Percentiles rank a stretch among this genome's conserved stretches.
Conservation (phyloP, 179 eudicot genomes). For the Patellifolia procumbens region DNA sequence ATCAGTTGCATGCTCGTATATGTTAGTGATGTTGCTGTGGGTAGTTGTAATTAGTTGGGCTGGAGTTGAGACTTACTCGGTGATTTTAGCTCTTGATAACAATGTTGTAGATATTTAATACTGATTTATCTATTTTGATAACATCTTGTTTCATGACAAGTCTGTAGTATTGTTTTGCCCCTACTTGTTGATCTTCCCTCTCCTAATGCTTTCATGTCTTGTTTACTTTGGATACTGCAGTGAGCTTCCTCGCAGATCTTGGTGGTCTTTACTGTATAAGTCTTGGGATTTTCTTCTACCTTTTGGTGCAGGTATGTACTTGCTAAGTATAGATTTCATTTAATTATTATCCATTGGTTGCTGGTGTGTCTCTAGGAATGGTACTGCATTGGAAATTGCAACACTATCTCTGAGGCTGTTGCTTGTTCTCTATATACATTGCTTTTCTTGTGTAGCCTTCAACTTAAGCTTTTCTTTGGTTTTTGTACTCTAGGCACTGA, state of each 20-base stretch:
- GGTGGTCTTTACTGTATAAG: constrained; percentile 93
- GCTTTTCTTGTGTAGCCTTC: constrained; percentile 2
- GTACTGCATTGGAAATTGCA: neutral
- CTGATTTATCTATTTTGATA: neutral
- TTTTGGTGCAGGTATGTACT: constrained; percentile 81
- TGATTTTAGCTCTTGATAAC: neutral
- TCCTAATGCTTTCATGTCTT: constrained; percentile 25
- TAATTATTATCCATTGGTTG: neutral
- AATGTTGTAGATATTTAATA: neutral
- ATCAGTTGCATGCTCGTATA: neutral
- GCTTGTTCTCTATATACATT: neutral
- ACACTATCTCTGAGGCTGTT: neutral
- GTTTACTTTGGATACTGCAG: constrained; percentile 62
- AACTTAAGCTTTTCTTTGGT: neutral
- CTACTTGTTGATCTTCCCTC: neutral
- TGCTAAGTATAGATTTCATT: constrained; percentile 10
- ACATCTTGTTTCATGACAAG: constrained; percentile 1
- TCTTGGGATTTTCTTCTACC: constrained; percentile 79
- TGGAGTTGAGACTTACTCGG: neutral
- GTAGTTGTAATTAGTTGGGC: neutral
- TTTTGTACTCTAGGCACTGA: neutral
- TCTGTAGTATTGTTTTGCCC: neutral
- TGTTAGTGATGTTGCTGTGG: constrained; percentile 2
- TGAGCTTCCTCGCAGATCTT: constrained; percentile 91
- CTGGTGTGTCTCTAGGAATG: neutral